A percentile compares a stretch with the other conserved stretches of the same genome.
These are phyloP conservation scores for Cercophora sp. DNA, from an alignment of 495 filamentous ascomycete species.

Conservation along the genomic window DNA sequence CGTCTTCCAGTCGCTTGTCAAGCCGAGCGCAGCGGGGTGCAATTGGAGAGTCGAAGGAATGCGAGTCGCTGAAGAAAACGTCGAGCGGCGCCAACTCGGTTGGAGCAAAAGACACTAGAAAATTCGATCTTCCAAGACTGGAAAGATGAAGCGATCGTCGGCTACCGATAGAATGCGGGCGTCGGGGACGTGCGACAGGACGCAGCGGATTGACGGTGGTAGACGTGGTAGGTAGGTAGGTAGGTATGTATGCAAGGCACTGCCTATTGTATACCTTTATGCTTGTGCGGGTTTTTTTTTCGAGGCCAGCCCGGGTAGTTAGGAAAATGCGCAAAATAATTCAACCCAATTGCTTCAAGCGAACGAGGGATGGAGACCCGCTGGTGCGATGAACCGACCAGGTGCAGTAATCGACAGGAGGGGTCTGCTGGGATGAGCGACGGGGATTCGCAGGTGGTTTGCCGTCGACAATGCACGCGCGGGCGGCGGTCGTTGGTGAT, in stretches of 20 bases:
- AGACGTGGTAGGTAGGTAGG: conserved; percentile 1
- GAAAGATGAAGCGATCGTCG: conserved; percentile 17
- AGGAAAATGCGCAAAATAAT: conserved; percentile 20
- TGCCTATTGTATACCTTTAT: conserved; percentile 20
- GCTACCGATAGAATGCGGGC: not conserved
- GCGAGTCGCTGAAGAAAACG: conserved; percentile 1
- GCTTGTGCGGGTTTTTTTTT: conserved; percentile 15
- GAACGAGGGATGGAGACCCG: conserved; percentile 21
- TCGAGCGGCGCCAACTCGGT: conserved; percentile 6
- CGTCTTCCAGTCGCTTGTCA: conserved; percentile 7
- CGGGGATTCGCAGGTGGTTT: conserved; percentile 13
- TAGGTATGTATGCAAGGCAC: too few species aligned
- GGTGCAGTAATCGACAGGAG: conserved; percentile 20
- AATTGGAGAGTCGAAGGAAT: conserved; percentile 12
- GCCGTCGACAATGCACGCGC: conserved; percentile 22
- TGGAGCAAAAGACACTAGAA: conserved; percentile 2
- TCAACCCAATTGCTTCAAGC: conserved; percentile 29
- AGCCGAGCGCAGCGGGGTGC: not conserved
- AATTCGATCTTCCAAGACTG: not conserved
- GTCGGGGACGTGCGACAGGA: conserved; percentile 17
- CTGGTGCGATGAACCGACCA: conserved; percentile 21
- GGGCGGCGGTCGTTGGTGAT: conserved; percentile 9
- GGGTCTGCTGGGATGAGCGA: conserved; percentile 10
- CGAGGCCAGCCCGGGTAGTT: conserved; percentile 37
- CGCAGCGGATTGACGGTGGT: not conserved